A percentile compares a stretch with the other conserved stretches of the same genome.
Conservation (phyloP, 2,329 filamentous ascomycete species). For the Diaporthe sp. region DNA sequence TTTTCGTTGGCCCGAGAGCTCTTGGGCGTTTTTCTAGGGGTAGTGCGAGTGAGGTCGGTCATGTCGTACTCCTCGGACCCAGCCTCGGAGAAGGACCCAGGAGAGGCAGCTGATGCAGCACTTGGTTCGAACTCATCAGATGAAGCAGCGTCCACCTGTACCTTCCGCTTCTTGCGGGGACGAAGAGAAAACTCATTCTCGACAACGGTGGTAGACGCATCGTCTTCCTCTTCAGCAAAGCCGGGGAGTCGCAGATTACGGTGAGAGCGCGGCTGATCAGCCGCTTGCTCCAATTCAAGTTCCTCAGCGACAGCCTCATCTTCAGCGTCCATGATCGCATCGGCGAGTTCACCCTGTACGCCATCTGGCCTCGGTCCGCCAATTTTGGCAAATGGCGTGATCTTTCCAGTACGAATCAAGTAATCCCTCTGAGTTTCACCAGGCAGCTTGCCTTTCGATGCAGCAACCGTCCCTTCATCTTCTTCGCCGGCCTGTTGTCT, state of each 20-base stretch:
- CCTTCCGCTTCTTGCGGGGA: conserved; percentile 67
- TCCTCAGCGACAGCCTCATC: conserved; percentile 73
- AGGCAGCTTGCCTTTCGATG: conserved; percentile 72
- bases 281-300: conserved; percentile 54
- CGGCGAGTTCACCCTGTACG: conserved; percentile 77
- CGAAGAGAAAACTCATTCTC: conserved; percentile 70
- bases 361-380: conserved; percentile 72
- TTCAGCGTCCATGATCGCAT: conserved; percentile 85
- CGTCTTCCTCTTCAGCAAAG: conserved; percentile 67
- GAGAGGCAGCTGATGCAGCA: conserved; percentile 41
- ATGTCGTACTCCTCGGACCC: conserved; percentile 55
- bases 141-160: conserved; percentile 51
- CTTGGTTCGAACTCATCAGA: conserved; percentile 61
- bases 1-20: conserved; percentile 49
- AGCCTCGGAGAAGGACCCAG: conserved; percentile 43
- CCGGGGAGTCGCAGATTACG: conserved; percentile 80
- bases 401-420: conserved; percentile 95
- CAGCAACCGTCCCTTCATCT: conserved; percentile 54
- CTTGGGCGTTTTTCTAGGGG: conserved; percentile 56
- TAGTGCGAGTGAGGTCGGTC: conserved; percentile 53
- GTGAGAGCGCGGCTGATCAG: conserved; percentile 72
- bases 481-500: conserved; percentile 70
- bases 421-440: conserved; percentile 90
- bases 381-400: conserved; percentile 92
- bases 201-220: conserved; percentile 48